phyloP scores from a whole-genome alignment of 768 basidiomycete genomes.

The Russula ochroleuca region DNA sequence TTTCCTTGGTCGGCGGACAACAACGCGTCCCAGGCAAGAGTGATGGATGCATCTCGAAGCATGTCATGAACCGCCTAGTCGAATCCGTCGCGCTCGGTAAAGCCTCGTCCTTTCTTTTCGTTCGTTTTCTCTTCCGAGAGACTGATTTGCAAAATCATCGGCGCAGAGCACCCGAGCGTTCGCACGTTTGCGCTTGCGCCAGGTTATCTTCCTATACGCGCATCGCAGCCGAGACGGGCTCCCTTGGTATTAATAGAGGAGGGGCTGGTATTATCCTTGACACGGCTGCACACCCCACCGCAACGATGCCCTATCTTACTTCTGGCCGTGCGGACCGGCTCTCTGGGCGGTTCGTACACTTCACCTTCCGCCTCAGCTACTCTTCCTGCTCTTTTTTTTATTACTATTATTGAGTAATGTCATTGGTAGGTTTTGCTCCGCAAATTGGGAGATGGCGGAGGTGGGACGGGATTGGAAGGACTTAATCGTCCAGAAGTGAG shows the following conservation, averaged over 20 bases:
- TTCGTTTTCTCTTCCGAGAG: not conserved
- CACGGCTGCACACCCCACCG: not conserved
- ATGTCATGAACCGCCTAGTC: conserved; percentile 11
- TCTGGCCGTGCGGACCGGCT: conserved; percentile 10
- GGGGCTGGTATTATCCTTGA: not conserved
- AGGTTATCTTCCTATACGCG: conserved; percentile 1
- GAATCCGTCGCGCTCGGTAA: conserved; percentile 13
- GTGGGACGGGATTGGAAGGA: conserved; percentile 16
- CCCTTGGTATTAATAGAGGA: not conserved
- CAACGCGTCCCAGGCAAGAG: conserved; percentile 3
- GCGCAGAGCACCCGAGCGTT: conserved; percentile 8
- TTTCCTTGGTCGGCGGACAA: not conserved
- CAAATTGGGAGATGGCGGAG: conserved; percentile 8
- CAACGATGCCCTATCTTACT: conserved; percentile 8
- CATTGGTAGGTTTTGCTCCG: not conserved
- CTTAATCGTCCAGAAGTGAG: conserved; percentile 3
- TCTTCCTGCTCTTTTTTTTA: too few relatives aligned
- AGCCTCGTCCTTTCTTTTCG: not conserved
- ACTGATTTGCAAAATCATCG: too few relatives aligned
- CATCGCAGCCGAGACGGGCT: not conserved
- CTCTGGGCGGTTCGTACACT: conserved; percentile 13
- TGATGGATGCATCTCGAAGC: conserved; percentile 5
- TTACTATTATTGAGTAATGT: too few relatives aligned
- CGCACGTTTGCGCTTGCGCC: conserved; percentile 9
- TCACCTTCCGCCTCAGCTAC: not conserved